These are phyloP conservation scores for Dactylellina cionopaga DNA, from an alignment of 2,329 filamentous ascomycete species.

Conservation along the genomic window DNA sequence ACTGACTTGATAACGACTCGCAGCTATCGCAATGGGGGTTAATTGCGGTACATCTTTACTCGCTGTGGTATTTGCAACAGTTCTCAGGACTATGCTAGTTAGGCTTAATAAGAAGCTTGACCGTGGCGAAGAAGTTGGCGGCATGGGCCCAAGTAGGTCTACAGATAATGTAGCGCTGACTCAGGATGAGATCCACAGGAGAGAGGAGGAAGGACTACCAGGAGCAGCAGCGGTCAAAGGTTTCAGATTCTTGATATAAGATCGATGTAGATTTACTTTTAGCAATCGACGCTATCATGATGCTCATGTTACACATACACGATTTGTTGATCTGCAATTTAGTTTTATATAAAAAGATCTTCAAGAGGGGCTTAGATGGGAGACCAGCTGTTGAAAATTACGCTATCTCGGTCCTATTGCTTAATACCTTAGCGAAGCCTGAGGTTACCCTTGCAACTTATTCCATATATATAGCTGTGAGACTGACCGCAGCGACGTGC, in stretches of 20 bases:
- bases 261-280: too few relatives aligned
- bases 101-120: slow-evolving; percentile 77
- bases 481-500: too few relatives aligned
- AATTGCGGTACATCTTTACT: slow-evolving; percentile 74
- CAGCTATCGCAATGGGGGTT: slow-evolving; percentile 72
- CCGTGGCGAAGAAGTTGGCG: slow-evolving; percentile 66
- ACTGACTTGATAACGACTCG: neutral
- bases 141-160: slow-evolving; percentile 1
- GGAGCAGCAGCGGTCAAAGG: slow-evolving; percentile 69
- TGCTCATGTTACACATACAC: too few relatives aligned
- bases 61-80: slow-evolving; percentile 71
- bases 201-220: slow-evolving; percentile 67
- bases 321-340: too few relatives aligned
- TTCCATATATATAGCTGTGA: too few relatives aligned
- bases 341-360: too few relatives aligned
- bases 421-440: too few relatives aligned
- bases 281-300: too few relatives aligned
- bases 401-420: too few relatives aligned
- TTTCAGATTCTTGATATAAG: slow-evolving; percentile 73
- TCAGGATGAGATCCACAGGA: slow-evolving; percentile 52
- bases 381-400: too few relatives aligned
- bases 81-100: slow-evolving; percentile 72
- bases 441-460: too few relatives aligned
- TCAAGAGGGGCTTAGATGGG: too few relatives aligned
- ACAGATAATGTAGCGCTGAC: neutral